A percentile compares a stretch with the other conserved stretches of the same genome.
These are phyloP conservation scores for Nannochloropsis limnetica DNA, from an alignment of 352 stramenopile species.

Conservation along the genomic window DNA sequence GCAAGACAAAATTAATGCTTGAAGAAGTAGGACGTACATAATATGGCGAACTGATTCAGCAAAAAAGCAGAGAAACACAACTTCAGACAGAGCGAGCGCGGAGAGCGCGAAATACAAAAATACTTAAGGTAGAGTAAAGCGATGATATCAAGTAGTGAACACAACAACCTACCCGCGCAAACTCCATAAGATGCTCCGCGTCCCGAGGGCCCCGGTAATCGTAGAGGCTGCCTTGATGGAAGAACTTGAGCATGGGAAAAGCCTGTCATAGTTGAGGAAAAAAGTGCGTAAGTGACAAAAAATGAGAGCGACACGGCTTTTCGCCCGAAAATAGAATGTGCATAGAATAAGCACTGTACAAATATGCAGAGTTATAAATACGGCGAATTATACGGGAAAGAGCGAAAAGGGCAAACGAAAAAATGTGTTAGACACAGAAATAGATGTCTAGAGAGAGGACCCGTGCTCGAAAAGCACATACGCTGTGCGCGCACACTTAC, in stretches of 20 bases:
- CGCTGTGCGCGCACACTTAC: constrained; percentile 31
- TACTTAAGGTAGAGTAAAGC: neutral
- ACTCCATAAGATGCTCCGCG: constrained; percentile 43
- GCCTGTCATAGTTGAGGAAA: constrained; percentile 23
- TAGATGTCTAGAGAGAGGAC: neutral
- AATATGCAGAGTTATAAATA: too few relatives aligned
- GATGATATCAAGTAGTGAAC: neutral
- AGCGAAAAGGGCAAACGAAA: neutral
- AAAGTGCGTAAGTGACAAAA: neutral
- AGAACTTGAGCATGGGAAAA: constrained; percentile 47
- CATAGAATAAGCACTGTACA: too few relatives aligned
- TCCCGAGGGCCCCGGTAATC: constrained; percentile 40
- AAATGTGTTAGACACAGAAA: neutral
- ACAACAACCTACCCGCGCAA: constrained; percentile 37
- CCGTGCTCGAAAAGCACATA: neutral
- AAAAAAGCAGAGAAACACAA: neutral
- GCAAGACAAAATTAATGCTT: neutral
- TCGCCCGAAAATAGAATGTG: neutral
- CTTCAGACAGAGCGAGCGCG: neutral
- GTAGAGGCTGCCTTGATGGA: constrained; percentile 42
- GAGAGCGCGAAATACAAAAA: neutral
- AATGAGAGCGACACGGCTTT: neutral
- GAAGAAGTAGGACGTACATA: neutral
- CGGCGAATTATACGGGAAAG: neutral
- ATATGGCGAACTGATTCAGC: neutral